Conservation (phyloP, 148 eudicot species). For the Rhododendron molle region DNA sequence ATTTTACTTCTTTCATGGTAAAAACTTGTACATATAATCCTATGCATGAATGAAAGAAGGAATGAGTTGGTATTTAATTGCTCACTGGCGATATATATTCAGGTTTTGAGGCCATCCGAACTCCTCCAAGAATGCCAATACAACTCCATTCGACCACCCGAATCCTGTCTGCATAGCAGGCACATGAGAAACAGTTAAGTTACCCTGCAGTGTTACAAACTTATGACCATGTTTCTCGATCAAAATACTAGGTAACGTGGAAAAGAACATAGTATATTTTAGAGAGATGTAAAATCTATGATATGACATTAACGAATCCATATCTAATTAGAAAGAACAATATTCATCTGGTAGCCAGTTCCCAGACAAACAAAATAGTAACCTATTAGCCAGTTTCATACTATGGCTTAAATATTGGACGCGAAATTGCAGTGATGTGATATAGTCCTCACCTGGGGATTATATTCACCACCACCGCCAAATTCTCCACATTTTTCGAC, state of each 20-base stretch:
- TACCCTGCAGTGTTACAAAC: not conserved
- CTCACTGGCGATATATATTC: conserved; percentile 40
- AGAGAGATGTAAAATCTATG: not conserved
- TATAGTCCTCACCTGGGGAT: conserved; percentile 60
- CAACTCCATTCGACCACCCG: conserved; percentile 91
- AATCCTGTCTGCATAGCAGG: conserved; percentile 63
- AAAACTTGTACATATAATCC: not conserved
- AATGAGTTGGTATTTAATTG: not conserved
- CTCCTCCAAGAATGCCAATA: conserved; percentile 80
- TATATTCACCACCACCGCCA: conserved; percentile 94
- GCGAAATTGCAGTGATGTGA: not conserved
- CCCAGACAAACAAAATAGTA: not conserved
- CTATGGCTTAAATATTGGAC: not conserved
- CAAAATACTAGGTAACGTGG: not conserved
- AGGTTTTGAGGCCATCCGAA: conserved; percentile 81
- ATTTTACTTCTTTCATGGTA: not conserved
- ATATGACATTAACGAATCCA: not conserved
- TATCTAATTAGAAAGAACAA: not conserved
- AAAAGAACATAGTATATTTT: not conserved
- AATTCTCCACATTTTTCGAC: conserved; percentile 71
- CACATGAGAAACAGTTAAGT: not conserved
- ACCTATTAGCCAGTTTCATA: not conserved
- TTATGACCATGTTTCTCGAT: not conserved
- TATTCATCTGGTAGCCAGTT: not conserved
- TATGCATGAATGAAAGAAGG: not conserved